Evolutionary conservation across 805 yeast species (phyloP).

Genomic region (Wickerhamiella cacticola): DNA sequence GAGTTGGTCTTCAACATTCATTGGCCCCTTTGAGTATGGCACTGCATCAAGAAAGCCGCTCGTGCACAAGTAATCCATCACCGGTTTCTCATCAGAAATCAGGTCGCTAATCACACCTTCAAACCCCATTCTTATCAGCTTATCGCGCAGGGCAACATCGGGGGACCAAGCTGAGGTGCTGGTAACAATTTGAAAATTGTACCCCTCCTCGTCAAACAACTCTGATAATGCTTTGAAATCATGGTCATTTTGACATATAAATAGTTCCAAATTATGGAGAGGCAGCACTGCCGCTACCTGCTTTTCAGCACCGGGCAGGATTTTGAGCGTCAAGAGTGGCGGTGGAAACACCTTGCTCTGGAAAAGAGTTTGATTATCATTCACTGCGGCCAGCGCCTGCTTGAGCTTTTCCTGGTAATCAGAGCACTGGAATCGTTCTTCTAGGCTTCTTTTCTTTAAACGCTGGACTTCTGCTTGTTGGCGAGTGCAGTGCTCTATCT

Average conservation of each 20-base stretch:
- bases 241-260: conserved; percentile 2
- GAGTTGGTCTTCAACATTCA: neutral
- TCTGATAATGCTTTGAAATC: neutral
- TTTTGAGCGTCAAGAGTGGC: neutral
- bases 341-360: conserved; percentile 8
- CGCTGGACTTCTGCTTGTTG: too few species aligned
- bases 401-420: neutral
- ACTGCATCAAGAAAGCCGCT: neutral
- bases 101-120: conserved; percentile 69
- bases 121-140: conserved; percentile 42
- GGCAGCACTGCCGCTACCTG: neutral
- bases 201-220: neutral
- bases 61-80: neutral
- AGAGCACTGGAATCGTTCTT: neutral
- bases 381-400: too few species aligned
- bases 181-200: neutral
- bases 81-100: conserved; percentile 38
- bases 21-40: neutral
- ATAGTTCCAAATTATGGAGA: neutral
- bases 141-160: conserved; percentile 19
- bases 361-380: too few species aligned
- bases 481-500: too few species aligned
- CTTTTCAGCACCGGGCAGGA: conserved; percentile 2
- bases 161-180: neutral
- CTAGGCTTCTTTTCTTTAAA: neutral